These are phyloP conservation scores for Boletus eberwhitei DNA, from an alignment of 768 basidiomycete genomes.

Conservation along the genomic window DNA sequence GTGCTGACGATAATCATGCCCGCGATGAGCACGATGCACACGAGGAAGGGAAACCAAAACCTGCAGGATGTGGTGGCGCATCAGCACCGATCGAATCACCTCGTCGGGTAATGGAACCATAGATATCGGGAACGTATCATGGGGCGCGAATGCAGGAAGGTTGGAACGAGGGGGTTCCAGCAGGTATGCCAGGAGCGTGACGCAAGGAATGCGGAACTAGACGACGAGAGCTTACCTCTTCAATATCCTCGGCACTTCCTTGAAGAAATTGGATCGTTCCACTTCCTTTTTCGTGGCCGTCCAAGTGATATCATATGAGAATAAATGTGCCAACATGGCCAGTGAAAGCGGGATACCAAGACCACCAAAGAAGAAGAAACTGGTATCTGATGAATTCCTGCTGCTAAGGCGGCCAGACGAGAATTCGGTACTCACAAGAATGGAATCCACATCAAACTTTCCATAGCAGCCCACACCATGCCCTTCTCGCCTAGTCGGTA, in stretches of 20 bases:
- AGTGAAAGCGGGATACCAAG: constrained; percentile 51
- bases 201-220: neutral
- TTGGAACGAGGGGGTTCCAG: neutral
- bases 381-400: constrained; percentile 8
- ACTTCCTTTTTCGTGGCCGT: constrained; percentile 75
- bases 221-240: constrained; percentile 34
- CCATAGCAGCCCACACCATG: constrained; percentile 23
- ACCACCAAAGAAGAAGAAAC: constrained; percentile 56
- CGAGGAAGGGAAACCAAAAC: constrained; percentile 40
- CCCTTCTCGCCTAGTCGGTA: constrained; percentile 57
- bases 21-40: constrained; percentile 49
- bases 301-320: constrained; percentile 60
- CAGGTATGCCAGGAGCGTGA: neutral
- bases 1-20: constrained; percentile 58
- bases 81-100: constrained; percentile 14
- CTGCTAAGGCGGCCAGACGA: neutral
- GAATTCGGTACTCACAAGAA: constrained; percentile 35
- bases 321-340: constrained; percentile 53
- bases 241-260: constrained; percentile 80
- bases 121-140: neutral
- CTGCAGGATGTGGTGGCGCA: constrained; percentile 15
- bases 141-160: neutral
- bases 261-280: constrained; percentile 85
- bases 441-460: constrained; percentile 30
- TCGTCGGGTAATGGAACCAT: constrained; percentile 1